Conservation (phyloP, 2,329 filamentous ascomycete genomes). For the Malbranchea zuffiana region DNA sequence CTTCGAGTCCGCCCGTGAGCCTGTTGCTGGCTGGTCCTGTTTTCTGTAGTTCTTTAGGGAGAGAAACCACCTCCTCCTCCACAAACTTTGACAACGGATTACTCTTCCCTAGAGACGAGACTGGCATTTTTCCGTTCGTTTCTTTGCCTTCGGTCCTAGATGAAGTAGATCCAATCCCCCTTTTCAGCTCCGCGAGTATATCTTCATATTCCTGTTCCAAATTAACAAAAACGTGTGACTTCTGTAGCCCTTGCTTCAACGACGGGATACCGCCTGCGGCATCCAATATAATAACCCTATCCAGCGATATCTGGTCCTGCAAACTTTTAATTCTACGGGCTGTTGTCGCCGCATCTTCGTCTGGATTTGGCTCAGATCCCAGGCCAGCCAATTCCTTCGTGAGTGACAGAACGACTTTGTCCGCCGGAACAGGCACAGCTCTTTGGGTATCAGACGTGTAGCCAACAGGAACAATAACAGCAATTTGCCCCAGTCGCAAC, state of each 20-base stretch:
- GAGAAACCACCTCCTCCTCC: constrained; percentile 20
- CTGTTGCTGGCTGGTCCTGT: background rate
- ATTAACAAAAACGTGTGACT: constrained; percentile 78
- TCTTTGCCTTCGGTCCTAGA: background rate
- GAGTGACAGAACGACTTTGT: constrained; percentile 64
- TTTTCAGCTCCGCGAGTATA: constrained; percentile 52
- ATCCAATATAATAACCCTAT: constrained; percentile 82
- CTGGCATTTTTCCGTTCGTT: constrained; percentile 2
- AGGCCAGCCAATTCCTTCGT: constrained; percentile 65
- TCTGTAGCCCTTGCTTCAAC: constrained; percentile 42
- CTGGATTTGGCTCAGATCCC: constrained; percentile 36
- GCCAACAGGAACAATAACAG: constrained; percentile 57
- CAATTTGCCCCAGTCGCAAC: constrained; percentile 56
- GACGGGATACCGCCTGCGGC: constrained; percentile 75
- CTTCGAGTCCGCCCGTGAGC: constrained; percentile 22
- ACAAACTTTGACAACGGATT: constrained; percentile 38
- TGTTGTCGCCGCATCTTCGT: constrained; percentile 35
- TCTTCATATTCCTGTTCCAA: constrained; percentile 75
- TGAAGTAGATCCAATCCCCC: constrained; percentile 14
- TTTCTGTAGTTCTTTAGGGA: constrained; percentile 16
- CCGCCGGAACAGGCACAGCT: constrained; percentile 41
- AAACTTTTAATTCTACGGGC: constrained; percentile 32
- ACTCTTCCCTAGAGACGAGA: constrained; percentile 21
- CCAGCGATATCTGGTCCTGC: constrained; percentile 52
- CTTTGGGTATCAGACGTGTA: constrained; percentile 44